Base-by-base conservation (phyloP, 345 rosid genomes). In the Ceriops decandra region DNA sequence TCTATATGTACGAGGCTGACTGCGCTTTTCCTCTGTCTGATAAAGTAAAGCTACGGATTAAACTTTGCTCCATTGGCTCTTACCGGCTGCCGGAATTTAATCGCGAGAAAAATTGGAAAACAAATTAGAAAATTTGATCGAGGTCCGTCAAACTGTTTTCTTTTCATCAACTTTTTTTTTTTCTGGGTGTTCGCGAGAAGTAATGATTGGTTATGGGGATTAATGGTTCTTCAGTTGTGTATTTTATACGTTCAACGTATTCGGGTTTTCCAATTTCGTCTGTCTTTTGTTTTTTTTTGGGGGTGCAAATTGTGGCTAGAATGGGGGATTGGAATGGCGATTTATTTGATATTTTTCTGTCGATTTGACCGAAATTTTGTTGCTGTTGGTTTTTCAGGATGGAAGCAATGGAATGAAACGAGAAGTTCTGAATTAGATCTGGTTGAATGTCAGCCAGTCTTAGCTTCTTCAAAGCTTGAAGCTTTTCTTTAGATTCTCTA, bases 191-290 rank as follows among this genome's bases (percentile, higher is more conserved):
- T 36, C 56, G 16, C 68, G 75, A 64, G 31, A 31, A 62, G 76
- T 62, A 71, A 73, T 73, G 82, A 77, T 78, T 74, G 21, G 57
- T 69, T 65, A 54, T 35, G 17, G 46, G 17, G 56, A 38, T 42
- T 63, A 33, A 4, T 33, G n/a, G 26, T 15, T 53, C 57, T 53
- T 53, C 2, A 53, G 24, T 53, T 2, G 9, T 53, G 10, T 20
- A 19, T 52, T 8, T 52, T 28, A 28, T 28, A 11, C 26, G 6
- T 56, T 27, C 16, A 24, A 42, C 17, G 4, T 15, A 31, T 52
- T 30, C 17, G 36, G 64, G 42, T 62, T 33, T 32, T 21, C 19
- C 8, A 21, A 36, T 36, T 38, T 38, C 47, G 15, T 42, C 49
- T 15, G 17, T 13, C 17, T 42, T 2, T 13, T 13, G 26, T 13